Evolutionary conservation across 2,329 filamentous ascomycete genomes (phyloP).

Genomic region (Eurotiales sp.): DNA sequence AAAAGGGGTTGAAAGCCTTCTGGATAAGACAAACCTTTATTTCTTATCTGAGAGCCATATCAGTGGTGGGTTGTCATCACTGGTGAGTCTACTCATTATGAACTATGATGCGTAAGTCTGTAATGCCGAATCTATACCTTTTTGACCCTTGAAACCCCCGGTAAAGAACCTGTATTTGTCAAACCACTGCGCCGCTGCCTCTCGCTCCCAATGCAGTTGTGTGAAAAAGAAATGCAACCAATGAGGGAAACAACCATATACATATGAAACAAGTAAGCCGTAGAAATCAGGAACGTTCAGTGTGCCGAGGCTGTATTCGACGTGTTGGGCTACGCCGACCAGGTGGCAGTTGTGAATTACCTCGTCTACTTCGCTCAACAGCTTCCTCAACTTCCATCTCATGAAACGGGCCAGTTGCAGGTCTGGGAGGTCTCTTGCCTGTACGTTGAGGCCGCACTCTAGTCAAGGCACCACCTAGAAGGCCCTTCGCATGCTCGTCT

Average conservation of each 20-base stretch:
- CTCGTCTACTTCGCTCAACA: conserved; percentile 20
- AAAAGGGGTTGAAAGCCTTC: no score
- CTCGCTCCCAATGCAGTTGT: conserved; percentile 14
- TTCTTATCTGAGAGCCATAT: no score
- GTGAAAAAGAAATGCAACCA: background rate
- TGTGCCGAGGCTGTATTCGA: conserved; percentile 11
- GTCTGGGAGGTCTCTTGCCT: conserved; percentile 12
- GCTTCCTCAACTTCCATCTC: conserved; percentile 24
- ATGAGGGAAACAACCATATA: background rate
- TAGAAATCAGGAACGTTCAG: conserved; percentile 1
- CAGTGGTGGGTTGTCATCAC: no score
- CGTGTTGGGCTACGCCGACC: conserved; percentile 17
- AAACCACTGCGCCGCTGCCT: conserved; percentile 12
- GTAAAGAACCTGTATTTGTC: no score
- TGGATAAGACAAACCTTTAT: background rate
- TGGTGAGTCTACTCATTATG: background rate
- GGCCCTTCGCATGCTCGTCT: conserved; percentile 41
- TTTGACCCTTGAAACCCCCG: no score
- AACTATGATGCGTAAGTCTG: background rate
- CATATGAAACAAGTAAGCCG: background rate
- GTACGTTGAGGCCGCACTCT: conserved; percentile 25
- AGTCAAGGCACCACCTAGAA: conserved; percentile 38
- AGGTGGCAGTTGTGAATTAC: conserved; percentile 16
- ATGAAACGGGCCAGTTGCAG: conserved; percentile 10
- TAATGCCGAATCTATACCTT: no score